phyloP scores from a whole-genome alignment of 805 yeast genomes.

The Lachancea sp. region DNA sequence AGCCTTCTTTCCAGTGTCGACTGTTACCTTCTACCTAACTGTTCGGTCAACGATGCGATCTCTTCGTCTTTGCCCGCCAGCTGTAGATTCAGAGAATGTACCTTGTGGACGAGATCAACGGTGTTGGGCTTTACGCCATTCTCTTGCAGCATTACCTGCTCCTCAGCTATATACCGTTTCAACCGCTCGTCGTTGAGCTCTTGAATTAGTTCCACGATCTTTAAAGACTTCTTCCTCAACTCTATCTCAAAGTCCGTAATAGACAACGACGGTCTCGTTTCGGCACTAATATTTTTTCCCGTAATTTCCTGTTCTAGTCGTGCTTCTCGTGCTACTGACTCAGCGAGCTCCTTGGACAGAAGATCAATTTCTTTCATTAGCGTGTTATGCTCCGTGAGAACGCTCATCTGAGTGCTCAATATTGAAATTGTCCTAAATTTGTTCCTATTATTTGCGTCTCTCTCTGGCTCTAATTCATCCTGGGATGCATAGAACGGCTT shows the following conservation, averaged over 20 bases:
- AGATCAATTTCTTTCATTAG: conserved; percentile 58
- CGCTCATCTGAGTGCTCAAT: conserved; percentile 54
- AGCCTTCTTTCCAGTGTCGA: not conserved
- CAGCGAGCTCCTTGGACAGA: conserved; percentile 66
- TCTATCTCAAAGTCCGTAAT: conserved; percentile 29
- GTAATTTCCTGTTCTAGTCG: conserved; percentile 43
- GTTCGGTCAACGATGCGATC: not conserved
- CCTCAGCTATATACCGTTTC: conserved; percentile 64
- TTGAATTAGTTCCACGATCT: conserved; percentile 48
- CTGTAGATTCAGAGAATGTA: conserved; percentile 45
- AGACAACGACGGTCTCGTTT: conserved; percentile 8
- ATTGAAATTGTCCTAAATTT: conserved; percentile 33
- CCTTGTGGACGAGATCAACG: conserved; percentile 50
- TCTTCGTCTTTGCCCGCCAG: conserved; percentile 41
- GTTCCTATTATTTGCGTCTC: not conserved
- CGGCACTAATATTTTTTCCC: conserved; percentile 4
- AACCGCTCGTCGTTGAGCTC: conserved; percentile 58
- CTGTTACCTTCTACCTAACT: not conserved
- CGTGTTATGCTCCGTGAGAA: conserved; percentile 53
- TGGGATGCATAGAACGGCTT: conserved; percentile 14
- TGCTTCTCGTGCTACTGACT: conserved; percentile 65
- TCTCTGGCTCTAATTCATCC: conserved; percentile 6
- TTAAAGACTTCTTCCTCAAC: conserved; percentile 35
- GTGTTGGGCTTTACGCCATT: conserved; percentile 48
- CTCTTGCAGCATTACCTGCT: conserved; percentile 52